These are phyloP conservation scores for Avicennia marina DNA, from an alignment of 257 asterid genomes.

Conservation along the genomic window DNA sequence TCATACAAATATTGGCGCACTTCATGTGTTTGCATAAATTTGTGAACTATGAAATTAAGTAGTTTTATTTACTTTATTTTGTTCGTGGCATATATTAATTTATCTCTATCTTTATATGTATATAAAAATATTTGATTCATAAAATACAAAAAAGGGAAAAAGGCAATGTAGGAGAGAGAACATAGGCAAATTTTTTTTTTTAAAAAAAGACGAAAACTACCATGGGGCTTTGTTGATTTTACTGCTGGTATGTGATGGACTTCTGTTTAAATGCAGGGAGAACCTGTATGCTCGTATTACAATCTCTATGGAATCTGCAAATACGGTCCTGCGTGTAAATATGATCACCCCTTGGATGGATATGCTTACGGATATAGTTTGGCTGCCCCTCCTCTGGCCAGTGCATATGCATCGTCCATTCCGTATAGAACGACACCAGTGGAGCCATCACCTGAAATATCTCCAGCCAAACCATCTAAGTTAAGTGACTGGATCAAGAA, in stretches of 20 bases:
- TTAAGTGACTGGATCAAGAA: slow-evolving; percentile 35
- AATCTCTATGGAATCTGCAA: slow-evolving; percentile 52
- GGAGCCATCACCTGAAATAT: slow-evolving; percentile 21
- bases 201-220: not conserved
- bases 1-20: too few species aligned
- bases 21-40: too few species aligned
- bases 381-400: slow-evolving; percentile 31
- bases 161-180: too few species aligned
- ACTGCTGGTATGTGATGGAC: not conserved
- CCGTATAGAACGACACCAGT: slow-evolving; percentile 20
- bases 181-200: too few species aligned
- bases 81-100: too few species aligned
- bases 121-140: too few species aligned
- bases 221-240: not conserved
- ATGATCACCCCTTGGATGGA: slow-evolving; percentile 60
- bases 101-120: too few species aligned
- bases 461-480: slow-evolving; percentile 31
- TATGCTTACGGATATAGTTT: slow-evolving; percentile 34
- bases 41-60: too few species aligned
- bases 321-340: slow-evolving; percentile 57
- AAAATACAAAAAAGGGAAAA: too few species aligned
- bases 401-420: slow-evolving; percentile 19
- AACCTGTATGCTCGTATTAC: slow-evolving; percentile 44
- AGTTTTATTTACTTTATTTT: too few species aligned
- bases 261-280: slow-evolving; percentile 44